Evolutionary conservation across 2,329 filamentous ascomycete species (phyloP).

Genomic region (Paecilomyces variotii): DNA sequence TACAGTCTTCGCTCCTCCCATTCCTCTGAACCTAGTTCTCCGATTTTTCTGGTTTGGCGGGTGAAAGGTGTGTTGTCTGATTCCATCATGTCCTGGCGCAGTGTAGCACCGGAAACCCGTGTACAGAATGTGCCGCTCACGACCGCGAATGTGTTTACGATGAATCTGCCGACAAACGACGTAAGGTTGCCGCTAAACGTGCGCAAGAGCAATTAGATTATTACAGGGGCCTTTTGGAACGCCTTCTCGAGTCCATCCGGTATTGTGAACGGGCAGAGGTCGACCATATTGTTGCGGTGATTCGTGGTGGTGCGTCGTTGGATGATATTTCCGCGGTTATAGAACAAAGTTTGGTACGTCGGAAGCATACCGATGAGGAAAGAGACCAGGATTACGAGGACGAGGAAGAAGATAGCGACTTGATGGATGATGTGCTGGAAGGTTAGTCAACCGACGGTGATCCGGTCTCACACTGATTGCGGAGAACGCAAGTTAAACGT

Average conservation of each 20-base stretch:
- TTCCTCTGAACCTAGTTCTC: neutral
- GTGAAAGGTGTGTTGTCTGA: slow-evolving; percentile 1
- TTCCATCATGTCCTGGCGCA: slow-evolving; percentile 7
- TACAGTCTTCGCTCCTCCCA: slow-evolving; percentile 10
- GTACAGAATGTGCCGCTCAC: slow-evolving; percentile 26
- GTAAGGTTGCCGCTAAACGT: slow-evolving; percentile 23
- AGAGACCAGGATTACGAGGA: neutral
- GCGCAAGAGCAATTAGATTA: slow-evolving; percentile 22
- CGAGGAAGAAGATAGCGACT: neutral
- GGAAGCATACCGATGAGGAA: neutral
- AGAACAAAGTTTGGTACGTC: neutral
- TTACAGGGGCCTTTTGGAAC: slow-evolving; percentile 18
- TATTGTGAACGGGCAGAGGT: slow-evolving; percentile 11
- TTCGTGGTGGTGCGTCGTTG: slow-evolving; percentile 15
- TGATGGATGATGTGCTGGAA: neutral
- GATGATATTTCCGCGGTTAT: neutral
- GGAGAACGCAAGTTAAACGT: neutral
- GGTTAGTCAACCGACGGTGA: neutral
- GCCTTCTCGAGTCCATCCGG: slow-evolving; percentile 19
- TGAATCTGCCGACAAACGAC: slow-evolving; percentile 27
- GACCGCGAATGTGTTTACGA: slow-evolving; percentile 26
- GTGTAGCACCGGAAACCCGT: slow-evolving; percentile 24
- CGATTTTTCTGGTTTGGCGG: neutral
- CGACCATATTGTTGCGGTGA: slow-evolving; percentile 17
- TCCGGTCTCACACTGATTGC: neutral